phyloP scores from a whole-genome alignment of 805 yeast species.

The Cyberlindnera mycetangii region DNA sequence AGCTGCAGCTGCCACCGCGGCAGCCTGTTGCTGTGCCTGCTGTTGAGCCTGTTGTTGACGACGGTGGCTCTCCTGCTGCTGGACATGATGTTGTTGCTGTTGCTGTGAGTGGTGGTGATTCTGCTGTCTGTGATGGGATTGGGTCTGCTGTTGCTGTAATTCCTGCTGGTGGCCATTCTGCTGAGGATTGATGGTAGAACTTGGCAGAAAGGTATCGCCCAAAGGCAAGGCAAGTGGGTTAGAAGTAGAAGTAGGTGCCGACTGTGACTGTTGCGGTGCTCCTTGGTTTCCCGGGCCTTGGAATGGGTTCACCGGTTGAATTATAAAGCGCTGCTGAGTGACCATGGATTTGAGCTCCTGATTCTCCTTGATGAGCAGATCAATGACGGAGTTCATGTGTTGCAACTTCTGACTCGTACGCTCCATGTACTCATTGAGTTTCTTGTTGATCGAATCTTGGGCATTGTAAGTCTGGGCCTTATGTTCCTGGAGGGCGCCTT shows the following conservation, averaged over 20 bases:
- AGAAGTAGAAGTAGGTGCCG: constrained; percentile 3
- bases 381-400: constrained; percentile 24
- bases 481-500: constrained; percentile 22
- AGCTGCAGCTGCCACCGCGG: constrained; percentile 14
- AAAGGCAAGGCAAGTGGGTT: constrained; percentile 14
- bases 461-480: constrained; percentile 19
- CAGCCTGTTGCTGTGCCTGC: constrained; percentile 9
- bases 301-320: constrained; percentile 21
- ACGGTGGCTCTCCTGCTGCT: constrained; percentile 5
- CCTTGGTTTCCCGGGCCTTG: constrained; percentile 6
- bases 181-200: constrained; percentile 4
- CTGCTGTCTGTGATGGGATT: constrained; percentile 5
- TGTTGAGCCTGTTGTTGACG: constrained; percentile 17
- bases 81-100: constrained; percentile 3
- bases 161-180: constrained; percentile 13
- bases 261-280: constrained; percentile 4
- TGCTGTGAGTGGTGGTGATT: constrained; percentile 7
- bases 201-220: constrained; percentile 12
- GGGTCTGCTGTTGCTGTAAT: constrained; percentile 3
- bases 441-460: constrained; percentile 24
- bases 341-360: constrained; percentile 25
- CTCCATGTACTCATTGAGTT: constrained; percentile 24
- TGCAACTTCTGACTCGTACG: constrained; percentile 21
- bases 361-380: constrained; percentile 27
- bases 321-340: constrained; percentile 24